Percentiles rank a stretch among this genome's conserved stretches.
phyloP scores from a whole-genome alignment of 192 early-diverging fungal genomes.

The Coemansia javaensis region DNA sequence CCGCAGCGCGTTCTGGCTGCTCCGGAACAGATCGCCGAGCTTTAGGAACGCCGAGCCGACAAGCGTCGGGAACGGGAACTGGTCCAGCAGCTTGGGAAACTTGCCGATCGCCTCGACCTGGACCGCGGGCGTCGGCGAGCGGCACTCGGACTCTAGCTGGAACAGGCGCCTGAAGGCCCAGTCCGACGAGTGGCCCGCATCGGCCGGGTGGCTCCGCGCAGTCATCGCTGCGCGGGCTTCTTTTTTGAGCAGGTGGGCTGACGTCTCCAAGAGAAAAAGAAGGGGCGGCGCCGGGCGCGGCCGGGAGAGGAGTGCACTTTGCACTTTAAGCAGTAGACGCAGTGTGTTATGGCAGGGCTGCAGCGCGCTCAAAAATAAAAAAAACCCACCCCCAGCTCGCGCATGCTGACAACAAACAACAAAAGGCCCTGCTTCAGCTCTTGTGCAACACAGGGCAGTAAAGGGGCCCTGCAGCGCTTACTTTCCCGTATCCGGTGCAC shows the following conservation, averaged over 20 bases:
- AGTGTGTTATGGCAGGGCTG: no score
- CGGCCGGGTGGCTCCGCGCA: slow-evolving; percentile 3
- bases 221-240: slow-evolving; percentile 15
- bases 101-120: slow-evolving; percentile 49
- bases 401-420: no score
- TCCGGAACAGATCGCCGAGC: slow-evolving; percentile 49
- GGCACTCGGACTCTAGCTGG: slow-evolving; percentile 47
- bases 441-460: no score
- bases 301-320: no score
- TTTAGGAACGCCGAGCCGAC: slow-evolving; percentile 52
- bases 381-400: no score
- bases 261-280: background rate
- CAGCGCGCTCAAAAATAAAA: no score
- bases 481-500: no score
- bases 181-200: slow-evolving; percentile 28
- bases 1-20: slow-evolving; percentile 40
- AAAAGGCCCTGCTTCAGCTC: no score
- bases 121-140: slow-evolving; percentile 21
- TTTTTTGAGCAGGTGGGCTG: no score
- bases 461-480: no score
- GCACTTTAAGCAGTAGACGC: no score
- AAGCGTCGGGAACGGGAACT: slow-evolving; percentile 51
- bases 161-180: slow-evolving; percentile 52
- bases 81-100: slow-evolving; percentile 49
- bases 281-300: no score